Conservation (phyloP, 352 stramenopile species). For the Globisporangium acanthophoron region DNA sequence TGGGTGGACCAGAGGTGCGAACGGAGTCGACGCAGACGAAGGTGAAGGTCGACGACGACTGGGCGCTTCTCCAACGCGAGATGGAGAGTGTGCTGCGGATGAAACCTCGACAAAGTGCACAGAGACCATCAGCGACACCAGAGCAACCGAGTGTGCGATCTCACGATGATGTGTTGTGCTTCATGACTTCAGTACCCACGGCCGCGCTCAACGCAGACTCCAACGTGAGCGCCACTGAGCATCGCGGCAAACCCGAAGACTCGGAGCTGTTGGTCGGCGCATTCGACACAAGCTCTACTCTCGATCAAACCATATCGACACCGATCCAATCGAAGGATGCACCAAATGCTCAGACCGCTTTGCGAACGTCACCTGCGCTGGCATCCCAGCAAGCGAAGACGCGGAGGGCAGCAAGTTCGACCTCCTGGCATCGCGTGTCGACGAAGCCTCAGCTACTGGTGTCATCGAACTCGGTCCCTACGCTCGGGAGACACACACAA, state of each 20-base stretch:
- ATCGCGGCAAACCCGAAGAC: background rate
- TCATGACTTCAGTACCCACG: conserved; percentile 18
- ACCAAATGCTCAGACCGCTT: background rate
- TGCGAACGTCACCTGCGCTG: no score
- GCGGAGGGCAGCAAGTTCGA: background rate
- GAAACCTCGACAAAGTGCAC: conserved; percentile 2
- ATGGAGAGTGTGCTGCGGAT: conserved; percentile 12
- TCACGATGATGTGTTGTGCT: conserved; percentile 14
- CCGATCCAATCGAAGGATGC: background rate
- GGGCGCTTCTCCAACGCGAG: conserved; percentile 10
- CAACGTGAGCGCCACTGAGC: background rate
- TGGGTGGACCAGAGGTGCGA: background rate
- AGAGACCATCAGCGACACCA: no score
- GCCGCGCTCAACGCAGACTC: background rate
- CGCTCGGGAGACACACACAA: background rate
- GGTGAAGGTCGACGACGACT: background rate
- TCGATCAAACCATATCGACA: background rate
- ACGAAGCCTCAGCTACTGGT: conserved; percentile 49
- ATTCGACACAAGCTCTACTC: background rate
- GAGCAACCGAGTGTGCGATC: background rate
- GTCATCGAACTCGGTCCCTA: conserved; percentile 6
- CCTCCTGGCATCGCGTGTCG: conserved; percentile 35
- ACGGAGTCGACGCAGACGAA: background rate
- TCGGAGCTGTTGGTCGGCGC: background rate
- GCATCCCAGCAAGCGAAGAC: conserved; percentile 3